A percentile compares a stretch with the other conserved stretches of the same genome.
phyloP scores from a whole-genome alignment of 2,329 filamentous ascomycete species.

The Cercospora sp. region DNA sequence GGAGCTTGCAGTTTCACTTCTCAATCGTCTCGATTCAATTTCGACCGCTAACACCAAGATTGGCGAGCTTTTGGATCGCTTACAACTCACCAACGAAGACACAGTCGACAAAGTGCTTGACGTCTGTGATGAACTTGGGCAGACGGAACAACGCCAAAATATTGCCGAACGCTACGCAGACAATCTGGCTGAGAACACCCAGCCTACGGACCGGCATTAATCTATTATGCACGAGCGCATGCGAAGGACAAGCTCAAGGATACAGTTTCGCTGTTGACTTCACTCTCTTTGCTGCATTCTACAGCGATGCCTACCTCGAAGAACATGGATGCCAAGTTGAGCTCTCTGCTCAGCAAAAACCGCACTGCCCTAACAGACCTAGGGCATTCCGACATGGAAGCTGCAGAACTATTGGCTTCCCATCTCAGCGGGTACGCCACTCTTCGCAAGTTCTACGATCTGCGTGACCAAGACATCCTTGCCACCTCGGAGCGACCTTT shows the following conservation, averaged over 20 bases:
- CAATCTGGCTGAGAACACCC: constrained; percentile 67
- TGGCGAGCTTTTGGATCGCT: constrained; percentile 67
- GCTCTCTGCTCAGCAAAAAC: constrained; percentile 68
- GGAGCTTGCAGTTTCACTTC: constrained; percentile 82
- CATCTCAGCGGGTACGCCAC: constrained; percentile 92
- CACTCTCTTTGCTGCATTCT: constrained; percentile 83
- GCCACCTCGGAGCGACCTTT: constrained; percentile 40
- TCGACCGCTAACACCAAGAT: constrained; percentile 72
- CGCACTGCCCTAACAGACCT: constrained; percentile 70
- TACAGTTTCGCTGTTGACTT: constrained; percentile 82
- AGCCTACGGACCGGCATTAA: constrained; percentile 76
- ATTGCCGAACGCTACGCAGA: constrained; percentile 88
- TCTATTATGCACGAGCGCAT: constrained; percentile 89
- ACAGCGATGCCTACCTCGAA: constrained; percentile 70
- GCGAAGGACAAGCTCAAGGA: constrained; percentile 76
- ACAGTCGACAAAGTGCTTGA: constrained; percentile 81
- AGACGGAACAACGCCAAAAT: constrained; percentile 75
- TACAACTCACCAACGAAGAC: constrained; percentile 69
- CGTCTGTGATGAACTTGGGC: constrained; percentile 74
- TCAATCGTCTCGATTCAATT: constrained; percentile 76
- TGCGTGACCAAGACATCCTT: constrained; percentile 68
- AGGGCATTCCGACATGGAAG: constrained; percentile 73
- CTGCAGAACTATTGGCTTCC: constrained; percentile 78
- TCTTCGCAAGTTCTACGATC: constrained; percentile 82
- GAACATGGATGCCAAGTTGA: constrained; percentile 73